Evolutionary conservation across 139 green algal genomes (phyloP).

Genomic region (Chlorella sorokiniana): DNA sequence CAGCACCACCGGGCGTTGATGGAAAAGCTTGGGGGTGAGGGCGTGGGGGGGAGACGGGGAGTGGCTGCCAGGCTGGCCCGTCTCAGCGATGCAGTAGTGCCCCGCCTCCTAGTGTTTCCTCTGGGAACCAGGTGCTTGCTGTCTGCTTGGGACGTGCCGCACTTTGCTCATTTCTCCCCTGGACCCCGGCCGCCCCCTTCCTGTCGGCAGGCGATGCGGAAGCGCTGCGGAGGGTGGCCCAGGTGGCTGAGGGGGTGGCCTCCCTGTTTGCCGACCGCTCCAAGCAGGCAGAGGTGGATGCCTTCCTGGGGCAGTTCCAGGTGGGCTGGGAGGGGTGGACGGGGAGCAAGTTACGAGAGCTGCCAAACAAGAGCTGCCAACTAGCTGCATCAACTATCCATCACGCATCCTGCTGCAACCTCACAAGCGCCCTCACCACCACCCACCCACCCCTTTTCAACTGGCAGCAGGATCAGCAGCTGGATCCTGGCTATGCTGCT

Average conservation of each 20-base stretch:
- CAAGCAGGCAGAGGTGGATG: slow-evolving; percentile 38
- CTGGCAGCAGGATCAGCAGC: slow-evolving; percentile 7
- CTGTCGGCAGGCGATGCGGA: slow-evolving; percentile 30
- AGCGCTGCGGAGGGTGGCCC: slow-evolving; percentile 31
- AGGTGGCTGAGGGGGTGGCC: slow-evolving; percentile 37
- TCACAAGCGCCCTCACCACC: no score
- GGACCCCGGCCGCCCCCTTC: background rate
- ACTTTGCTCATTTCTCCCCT: background rate
- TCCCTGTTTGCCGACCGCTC: slow-evolving; percentile 31
- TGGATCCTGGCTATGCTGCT: slow-evolving; percentile 37
- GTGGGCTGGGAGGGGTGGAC: background rate
- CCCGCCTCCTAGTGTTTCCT: background rate
- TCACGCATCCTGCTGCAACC: no score
- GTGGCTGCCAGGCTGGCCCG: no score
- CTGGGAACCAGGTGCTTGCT: background rate
- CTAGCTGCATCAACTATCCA: no score
- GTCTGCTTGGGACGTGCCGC: background rate
- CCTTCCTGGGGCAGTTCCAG: slow-evolving; percentile 24
- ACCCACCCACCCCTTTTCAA: background rate
- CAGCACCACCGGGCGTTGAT: slow-evolving; percentile 1
- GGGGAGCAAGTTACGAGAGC: no score
- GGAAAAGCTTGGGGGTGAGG: slow-evolving; percentile 22
- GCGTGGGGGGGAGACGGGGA: background rate
- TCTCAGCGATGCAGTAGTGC: background rate
- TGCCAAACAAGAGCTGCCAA: no score